These are phyloP conservation scores for Apiospora koreana DNA, from an alignment of 2,329 filamentous ascomycete genomes.

Conservation along the genomic window DNA sequence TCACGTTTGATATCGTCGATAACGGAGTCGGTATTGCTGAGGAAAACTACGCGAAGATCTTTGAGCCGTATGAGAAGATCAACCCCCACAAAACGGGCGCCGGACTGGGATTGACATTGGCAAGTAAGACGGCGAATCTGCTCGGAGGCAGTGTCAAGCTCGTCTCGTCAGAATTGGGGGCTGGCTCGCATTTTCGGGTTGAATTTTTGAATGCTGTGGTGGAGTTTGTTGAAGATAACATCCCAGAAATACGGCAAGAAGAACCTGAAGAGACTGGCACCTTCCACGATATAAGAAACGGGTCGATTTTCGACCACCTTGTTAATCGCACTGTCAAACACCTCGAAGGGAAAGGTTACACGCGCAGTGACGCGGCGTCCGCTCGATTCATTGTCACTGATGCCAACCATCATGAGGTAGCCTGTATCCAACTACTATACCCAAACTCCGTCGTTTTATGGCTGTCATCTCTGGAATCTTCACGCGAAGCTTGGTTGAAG, in stretches of 20 bases:
- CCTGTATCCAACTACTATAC: neutral
- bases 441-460: neutral
- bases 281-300: neutral
- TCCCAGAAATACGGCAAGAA: neutral
- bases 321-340: constrained; percentile 6
- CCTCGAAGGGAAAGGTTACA: constrained; percentile 10
- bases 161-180: constrained; percentile 4
- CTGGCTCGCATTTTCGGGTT: constrained; percentile 13
- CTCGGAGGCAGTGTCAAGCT: constrained; percentile 11
- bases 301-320: neutral
- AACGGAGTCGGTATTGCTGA: constrained; percentile 12
- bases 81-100: constrained; percentile 13
- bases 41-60: constrained; percentile 3
- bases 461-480: neutral
- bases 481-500: neutral
- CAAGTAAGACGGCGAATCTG: constrained; percentile 11
- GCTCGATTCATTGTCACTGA: constrained; percentile 9
- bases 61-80: constrained; percentile 16
- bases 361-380: neutral
- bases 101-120: constrained; percentile 13
- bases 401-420: neutral
- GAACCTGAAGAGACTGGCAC: neutral
- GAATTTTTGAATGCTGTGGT: constrained; percentile 8
- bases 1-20: constrained; percentile 13
- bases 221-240: neutral